phyloP scores from a whole-genome alignment of 129 eudicot genomes.

The Saposhnikovia divaricata region DNA sequence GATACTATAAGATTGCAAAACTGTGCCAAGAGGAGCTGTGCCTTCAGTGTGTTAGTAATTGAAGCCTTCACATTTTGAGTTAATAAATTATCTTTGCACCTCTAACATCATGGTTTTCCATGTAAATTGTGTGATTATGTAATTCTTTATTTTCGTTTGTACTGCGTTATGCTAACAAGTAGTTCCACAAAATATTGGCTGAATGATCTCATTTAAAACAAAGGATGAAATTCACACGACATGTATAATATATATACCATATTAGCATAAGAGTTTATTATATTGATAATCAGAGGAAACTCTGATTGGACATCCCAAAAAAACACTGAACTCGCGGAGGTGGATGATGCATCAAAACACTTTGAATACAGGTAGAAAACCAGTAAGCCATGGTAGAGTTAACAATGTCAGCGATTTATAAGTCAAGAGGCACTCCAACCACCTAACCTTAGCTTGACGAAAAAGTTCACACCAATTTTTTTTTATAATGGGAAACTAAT shows the following conservation, averaged over 20 bases:
- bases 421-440: not conserved
- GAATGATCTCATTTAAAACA: not conserved
- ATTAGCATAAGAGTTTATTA: not conserved
- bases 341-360: not conserved
- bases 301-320: not conserved
- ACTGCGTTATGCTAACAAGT: not conserved
- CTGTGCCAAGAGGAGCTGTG: not conserved
- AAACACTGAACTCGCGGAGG: not conserved
- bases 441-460: not conserved
- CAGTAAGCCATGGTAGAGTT: not conserved
- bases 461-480: no score
- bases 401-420: not conserved
- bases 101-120: not conserved
- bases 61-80: not conserved
- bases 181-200: not conserved
- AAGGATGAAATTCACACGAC: not conserved
- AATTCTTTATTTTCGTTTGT: not conserved
- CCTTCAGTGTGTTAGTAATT: not conserved
- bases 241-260: not conserved
- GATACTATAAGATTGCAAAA: not conserved
- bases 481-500: not conserved
- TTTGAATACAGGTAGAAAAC: not conserved
- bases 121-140: not conserved
- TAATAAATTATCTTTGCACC: not conserved
- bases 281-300: not conserved